Evolutionary conservation across 371 early-diverging fungal species (phyloP), one percentile per base, ranked within the genome.

Genomic region (Dinochytrium kinnereticum): DNA sequence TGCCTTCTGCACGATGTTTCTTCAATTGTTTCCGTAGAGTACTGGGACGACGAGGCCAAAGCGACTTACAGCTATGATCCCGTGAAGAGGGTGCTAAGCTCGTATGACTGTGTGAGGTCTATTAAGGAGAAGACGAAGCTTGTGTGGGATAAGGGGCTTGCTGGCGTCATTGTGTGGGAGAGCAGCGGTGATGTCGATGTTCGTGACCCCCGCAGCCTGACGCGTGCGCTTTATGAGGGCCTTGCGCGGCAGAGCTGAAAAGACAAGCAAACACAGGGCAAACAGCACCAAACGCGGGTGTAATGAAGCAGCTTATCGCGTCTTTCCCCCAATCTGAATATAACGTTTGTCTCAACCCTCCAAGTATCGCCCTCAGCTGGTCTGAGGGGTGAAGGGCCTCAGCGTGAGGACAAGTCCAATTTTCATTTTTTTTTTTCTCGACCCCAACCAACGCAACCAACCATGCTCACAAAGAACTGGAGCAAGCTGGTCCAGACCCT

Each of bases 51-150:
- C 5, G 77, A 87, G 17, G 82, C 88, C 28, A 83, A 89, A 65
- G 92, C 95, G 0, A 86, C 91, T 7, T 93, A 91, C 79, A 88
- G 92, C 51, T 95, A 94, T 70, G 91, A 92, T 73, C 73, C 87
- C 15, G 68, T 57, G 15, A 81, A 80, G 15, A 83, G 87, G 2
- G 92, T 95, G 50, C 76, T 94, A 76, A 88, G 92, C 66, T 91
- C 93, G 5, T 96, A 94, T 69, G 98, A 97, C 79, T 87, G 90
- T 24, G 88, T 90, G 1, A 76, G 88, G 36, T 82, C 89, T 5
- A 79, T 94, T 37, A 76, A 80, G 68, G 89, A 86, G 55, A 97
- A 97, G 86, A 88, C 90, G 30, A 80, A 88, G 44, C 95, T 91
- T 74, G 88, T 92, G 59, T 78, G 84, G 49, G 80, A 85, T 17